phyloP scores from a whole-genome alignment of 2,329 filamentous ascomycete genomes.

The Erysiphe neolycopersici region DNA sequence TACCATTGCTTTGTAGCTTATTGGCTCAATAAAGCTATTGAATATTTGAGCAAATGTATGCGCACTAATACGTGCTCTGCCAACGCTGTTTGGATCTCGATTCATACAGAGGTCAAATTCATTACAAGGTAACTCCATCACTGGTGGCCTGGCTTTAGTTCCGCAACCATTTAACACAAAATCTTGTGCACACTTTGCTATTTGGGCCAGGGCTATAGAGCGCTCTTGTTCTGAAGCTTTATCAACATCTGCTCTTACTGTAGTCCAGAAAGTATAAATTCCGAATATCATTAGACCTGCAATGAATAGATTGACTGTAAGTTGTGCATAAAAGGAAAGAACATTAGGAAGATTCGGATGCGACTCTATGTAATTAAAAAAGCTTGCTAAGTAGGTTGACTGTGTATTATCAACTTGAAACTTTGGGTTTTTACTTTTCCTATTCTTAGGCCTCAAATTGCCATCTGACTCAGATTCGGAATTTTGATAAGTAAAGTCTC shows the following conservation, averaged over 20 bases:
- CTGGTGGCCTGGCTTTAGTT: slow-evolving; percentile 38
- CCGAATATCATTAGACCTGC: slow-evolving; percentile 18
- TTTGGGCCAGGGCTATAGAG: slow-evolving; percentile 46
- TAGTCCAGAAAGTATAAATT: slow-evolving; percentile 11
- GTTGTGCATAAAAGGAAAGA: slow-evolving; percentile 37
- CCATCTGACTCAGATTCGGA: slow-evolving; percentile 13
- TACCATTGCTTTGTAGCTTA: slow-evolving; percentile 62
- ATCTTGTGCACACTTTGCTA: slow-evolving; percentile 52
- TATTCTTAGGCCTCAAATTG: slow-evolving; percentile 12
- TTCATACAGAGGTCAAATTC: slow-evolving; percentile 77
- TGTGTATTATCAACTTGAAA: slow-evolving; percentile 1
- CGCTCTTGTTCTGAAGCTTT: slow-evolving; percentile 27
- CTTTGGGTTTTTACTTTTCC: slow-evolving; percentile 14
- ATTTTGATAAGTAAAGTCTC: slow-evolving; percentile 15
- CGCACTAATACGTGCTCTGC: slow-evolving; percentile 54
- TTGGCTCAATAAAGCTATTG: slow-evolving; percentile 76
- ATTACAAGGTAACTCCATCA: slow-evolving; percentile 44
- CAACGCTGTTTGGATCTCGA: slow-evolving; percentile 51
- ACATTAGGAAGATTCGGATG: slow-evolving; percentile 39
- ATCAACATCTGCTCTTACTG: slow-evolving; percentile 14
- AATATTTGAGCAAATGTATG: slow-evolving; percentile 80
- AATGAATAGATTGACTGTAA: slow-evolving; percentile 23
- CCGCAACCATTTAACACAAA: slow-evolving; percentile 56
- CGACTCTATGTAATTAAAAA: slow-evolving; percentile 34
- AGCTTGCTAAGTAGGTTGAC: slow-evolving; percentile 18